Evolutionary conservation across 208 protist genomes (phyloP).

Genomic region (Herpetomonas samuelpessoai): DNA sequence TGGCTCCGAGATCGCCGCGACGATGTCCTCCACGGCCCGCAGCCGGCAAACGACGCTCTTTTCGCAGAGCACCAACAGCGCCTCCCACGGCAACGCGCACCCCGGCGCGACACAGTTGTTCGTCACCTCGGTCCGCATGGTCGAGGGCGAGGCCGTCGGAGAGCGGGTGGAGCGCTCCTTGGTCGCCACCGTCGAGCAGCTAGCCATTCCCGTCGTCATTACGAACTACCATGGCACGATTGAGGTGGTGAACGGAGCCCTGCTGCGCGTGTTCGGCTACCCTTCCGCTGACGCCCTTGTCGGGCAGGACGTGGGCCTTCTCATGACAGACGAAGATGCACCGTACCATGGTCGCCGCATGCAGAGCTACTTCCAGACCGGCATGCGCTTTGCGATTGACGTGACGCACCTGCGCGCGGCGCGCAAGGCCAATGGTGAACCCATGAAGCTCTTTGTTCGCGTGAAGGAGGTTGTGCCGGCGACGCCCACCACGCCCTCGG

Average conservation of each 20-base stretch:
- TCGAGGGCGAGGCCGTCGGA: background rate
- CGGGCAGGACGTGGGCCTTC: constrained; percentile 24
- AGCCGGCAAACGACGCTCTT: too few relatives aligned
- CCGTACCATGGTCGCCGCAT: constrained; percentile 20
- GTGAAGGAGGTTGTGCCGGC: too few relatives aligned
- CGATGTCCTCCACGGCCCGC: too few relatives aligned
- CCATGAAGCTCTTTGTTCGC: too few relatives aligned
- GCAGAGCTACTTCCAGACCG: constrained; percentile 25
- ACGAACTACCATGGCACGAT: constrained; percentile 15
- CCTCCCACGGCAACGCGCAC: too few relatives aligned
- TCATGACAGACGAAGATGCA: constrained; percentile 20
- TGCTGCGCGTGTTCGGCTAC: constrained; percentile 14
- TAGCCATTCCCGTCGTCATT: constrained; percentile 10
- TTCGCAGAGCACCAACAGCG: too few relatives aligned
- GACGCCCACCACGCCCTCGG: too few relatives aligned
- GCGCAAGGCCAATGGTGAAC: too few relatives aligned
- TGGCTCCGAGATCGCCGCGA: too few relatives aligned
- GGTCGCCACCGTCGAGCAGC: background rate
- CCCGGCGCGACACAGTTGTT: constrained; percentile 3
- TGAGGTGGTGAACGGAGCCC: constrained; percentile 11
- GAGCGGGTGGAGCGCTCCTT: background rate
- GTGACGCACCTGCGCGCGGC: background rate
- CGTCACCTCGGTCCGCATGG: constrained; percentile 7
- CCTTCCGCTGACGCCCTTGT: constrained; percentile 13
- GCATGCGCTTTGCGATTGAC: constrained; percentile 3